Evolutionary conservation across 331 rosid genomes (phyloP).

Genomic region (Pyrus hybrid): DNA sequence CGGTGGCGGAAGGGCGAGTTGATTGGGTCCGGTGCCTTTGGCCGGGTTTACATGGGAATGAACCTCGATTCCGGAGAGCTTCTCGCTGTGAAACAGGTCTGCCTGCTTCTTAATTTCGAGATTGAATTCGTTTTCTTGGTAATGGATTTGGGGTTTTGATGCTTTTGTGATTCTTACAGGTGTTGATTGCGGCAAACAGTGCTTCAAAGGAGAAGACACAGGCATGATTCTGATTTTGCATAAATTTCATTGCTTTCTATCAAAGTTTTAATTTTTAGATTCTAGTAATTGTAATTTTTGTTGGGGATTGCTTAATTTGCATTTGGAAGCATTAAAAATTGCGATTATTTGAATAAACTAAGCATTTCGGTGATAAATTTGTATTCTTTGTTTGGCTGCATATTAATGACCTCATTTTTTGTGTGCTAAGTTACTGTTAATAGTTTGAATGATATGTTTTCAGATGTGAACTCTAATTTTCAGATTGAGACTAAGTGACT

Average conservation of each 20-base stretch:
- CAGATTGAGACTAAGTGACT: background rate
- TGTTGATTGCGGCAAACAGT: constrained; percentile 44
- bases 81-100: constrained; percentile 45
- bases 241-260: background rate
- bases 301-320: background rate
- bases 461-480: background rate
- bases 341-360: background rate
- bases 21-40: constrained; percentile 56
- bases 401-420: background rate
- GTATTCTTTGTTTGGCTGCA: background rate
- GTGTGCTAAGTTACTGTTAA: too few species aligned
- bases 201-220: constrained; percentile 66
- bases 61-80: constrained; percentile 61
- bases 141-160: background rate
- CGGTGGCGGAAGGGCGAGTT: constrained; percentile 58
- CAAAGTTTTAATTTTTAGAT: background rate
- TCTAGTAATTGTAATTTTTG: background rate
- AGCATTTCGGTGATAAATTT: background rate
- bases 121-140: background rate
- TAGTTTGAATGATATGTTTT: too few species aligned
- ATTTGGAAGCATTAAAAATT: background rate
- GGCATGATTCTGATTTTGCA: constrained; percentile 17
- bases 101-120: background rate
- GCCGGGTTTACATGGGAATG: constrained; percentile 55
- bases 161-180: constrained; percentile 30